A percentile compares a stretch with the other conserved stretches of the same genome.
These are phyloP conservation scores for Pseudogymnoascus sp. DNA, from an alignment of 2,329 filamentous ascomycete genomes.

Conservation along the genomic window DNA sequence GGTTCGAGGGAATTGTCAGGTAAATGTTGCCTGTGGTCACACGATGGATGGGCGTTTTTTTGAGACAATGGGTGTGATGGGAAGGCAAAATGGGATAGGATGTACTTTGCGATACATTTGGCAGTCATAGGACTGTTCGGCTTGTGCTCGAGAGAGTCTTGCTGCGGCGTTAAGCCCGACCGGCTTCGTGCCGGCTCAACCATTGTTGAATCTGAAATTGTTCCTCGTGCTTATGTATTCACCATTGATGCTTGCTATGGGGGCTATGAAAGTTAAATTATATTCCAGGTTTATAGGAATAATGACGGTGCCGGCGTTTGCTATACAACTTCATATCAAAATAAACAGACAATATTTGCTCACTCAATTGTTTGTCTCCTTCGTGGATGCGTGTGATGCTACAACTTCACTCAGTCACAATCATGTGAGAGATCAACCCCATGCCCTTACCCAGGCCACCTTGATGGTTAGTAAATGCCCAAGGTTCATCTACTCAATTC, in stretches of 20 bases:
- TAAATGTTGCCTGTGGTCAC: constrained; percentile 45
- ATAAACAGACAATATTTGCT: background rate
- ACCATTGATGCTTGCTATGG: constrained; percentile 7
- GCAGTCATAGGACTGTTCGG: constrained; percentile 39
- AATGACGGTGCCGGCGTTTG: background rate
- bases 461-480: background rate
- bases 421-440: background rate
- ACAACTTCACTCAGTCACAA: background rate
- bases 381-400: background rate
- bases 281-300: background rate
- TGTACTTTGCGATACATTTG: constrained; percentile 34
- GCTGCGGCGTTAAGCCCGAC: constrained; percentile 67
- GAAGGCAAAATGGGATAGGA: constrained; percentile 23
- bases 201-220: constrained; percentile 7
- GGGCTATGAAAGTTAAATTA: background rate
- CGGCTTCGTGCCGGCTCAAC: constrained; percentile 57
- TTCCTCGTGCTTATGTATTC: constrained; percentile 6
- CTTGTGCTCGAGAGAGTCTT: constrained; percentile 45
- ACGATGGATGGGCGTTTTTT: constrained; percentile 17
- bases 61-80: constrained; percentile 12
- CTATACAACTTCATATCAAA: constrained; percentile 6
- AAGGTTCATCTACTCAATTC: background rate
- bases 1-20: constrained; percentile 98
- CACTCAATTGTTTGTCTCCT: background rate
- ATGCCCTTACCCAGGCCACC: background rate